Percentiles rank a stretch among this genome's conserved stretches.
These are phyloP conservation scores for Hygrocybe punicea DNA, from an alignment of 768 basidiomycete genomes.

Conservation along the genomic window DNA sequence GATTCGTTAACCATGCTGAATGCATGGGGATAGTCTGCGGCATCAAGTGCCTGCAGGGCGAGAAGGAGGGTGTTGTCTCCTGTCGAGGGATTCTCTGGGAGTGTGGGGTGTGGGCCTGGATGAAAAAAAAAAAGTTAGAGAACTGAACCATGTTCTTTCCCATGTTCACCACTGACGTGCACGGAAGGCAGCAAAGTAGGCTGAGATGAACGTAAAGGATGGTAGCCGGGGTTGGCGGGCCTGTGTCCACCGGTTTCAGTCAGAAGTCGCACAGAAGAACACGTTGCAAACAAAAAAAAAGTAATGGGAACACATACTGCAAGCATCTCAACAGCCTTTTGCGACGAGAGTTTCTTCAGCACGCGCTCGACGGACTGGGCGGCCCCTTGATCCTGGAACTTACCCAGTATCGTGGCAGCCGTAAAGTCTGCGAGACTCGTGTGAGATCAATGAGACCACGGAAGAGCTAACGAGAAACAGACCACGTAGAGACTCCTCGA, in stretches of 20 bases:
- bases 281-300: neutral
- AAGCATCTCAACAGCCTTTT: conserved; percentile 72
- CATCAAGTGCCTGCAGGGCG: conserved; percentile 78
- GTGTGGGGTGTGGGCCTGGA: conserved; percentile 59
- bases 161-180: conserved; percentile 52
- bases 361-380: conserved; percentile 87
- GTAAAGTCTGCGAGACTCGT: conserved; percentile 69
- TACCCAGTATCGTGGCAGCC: conserved; percentile 91
- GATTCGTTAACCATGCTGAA: conserved; percentile 79
- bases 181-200: conserved; percentile 97
- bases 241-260: conserved; percentile 28
- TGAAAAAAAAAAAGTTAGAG: conserved; percentile 3
- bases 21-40: conserved; percentile 80
- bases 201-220: conserved; percentile 85
- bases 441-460: neutral
- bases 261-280: neutral
- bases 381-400: conserved; percentile 80
- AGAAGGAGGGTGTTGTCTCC: conserved; percentile 83
- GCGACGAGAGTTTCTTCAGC: conserved; percentile 72
- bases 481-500: conserved; percentile 81
- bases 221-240: conserved; percentile 80
- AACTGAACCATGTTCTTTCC: no score
- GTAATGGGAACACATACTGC: conserved; percentile 41
- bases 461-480: conserved; percentile 17
- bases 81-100: conserved; percentile 70